Conservation (phyloP, 2,329 filamentous ascomycete species). For the Cordyceps farinosa region DNA sequence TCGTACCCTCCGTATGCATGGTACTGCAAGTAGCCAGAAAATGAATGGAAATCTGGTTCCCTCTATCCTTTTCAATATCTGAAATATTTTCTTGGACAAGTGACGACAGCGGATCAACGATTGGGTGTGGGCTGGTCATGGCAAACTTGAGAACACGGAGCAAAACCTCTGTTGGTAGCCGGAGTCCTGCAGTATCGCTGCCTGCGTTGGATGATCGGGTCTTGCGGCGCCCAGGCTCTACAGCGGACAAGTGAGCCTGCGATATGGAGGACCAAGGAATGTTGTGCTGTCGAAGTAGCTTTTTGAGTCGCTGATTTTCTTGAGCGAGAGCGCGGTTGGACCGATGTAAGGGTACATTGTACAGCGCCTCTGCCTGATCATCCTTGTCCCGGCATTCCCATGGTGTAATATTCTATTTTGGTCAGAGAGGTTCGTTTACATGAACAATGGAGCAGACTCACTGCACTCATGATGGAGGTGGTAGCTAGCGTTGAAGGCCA, state of each 20-base stretch:
- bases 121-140: constrained; percentile 45
- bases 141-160: constrained; percentile 50
- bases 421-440: background rate
- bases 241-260: constrained; percentile 31
- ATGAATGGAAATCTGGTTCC: constrained; percentile 50
- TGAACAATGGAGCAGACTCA: background rate
- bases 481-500: background rate
- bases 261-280: constrained; percentile 47
- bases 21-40: constrained; percentile 51
- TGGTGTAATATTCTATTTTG: constrained; percentile 29
- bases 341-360: constrained; percentile 46
- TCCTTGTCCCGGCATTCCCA: constrained; percentile 52
- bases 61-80: constrained; percentile 39
- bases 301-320: constrained; percentile 50
- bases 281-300: constrained; percentile 48
- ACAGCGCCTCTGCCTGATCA: constrained; percentile 46
- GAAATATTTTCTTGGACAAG: constrained; percentile 42
- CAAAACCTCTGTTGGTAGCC: constrained; percentile 51
- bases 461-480: constrained; percentile 3
- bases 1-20: constrained; percentile 47
- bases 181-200: constrained; percentile 34
- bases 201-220: constrained; percentile 30
- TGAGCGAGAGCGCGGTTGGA: constrained; percentile 44
- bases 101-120: constrained; percentile 52
- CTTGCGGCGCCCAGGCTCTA: constrained; percentile 32